Percentiles rank a stretch among this genome's conserved stretches.
These are phyloP conservation scores for Ziziphus jujuba DNA, from an alignment of 306 rosid species.

Conservation along the genomic window DNA sequence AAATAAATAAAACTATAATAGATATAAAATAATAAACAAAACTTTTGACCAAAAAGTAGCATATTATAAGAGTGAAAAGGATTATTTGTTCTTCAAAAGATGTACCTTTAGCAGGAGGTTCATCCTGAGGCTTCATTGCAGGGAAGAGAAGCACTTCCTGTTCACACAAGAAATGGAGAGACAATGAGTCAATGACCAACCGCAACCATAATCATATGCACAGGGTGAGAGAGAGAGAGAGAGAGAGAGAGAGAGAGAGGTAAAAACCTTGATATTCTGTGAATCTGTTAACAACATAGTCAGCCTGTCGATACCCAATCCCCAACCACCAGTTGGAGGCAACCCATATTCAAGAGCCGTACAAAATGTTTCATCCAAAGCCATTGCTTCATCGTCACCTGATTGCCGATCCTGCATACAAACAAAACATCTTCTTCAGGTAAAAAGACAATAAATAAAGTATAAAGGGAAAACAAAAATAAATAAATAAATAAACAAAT, in stretches of 20 bases:
- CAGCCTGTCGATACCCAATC: conserved; percentile 87
- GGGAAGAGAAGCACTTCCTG: conserved; percentile 98
- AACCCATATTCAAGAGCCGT: conserved; percentile 91
- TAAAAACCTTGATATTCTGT: conserved; percentile 76
- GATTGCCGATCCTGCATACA: conserved; percentile 76
- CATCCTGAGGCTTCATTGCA: conserved; percentile 91
- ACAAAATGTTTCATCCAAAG: conserved; percentile 84
- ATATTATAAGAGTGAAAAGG: no score
- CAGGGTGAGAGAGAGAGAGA: not conserved
- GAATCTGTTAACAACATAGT: conserved; percentile 84
- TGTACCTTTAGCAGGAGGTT: conserved; percentile 41
- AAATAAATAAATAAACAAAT: not conserved
- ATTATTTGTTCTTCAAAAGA: not conserved
- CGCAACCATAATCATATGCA: not conserved
- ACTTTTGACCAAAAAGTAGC: not conserved
- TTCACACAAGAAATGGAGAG: conserved; percentile 16
- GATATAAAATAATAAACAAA: no score
- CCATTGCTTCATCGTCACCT: conserved; percentile 98
- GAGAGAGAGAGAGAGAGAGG: not conserved
- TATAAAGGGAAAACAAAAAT: no score
- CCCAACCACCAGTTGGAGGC: conserved; percentile 99
- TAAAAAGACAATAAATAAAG: not conserved
- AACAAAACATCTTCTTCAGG: conserved; percentile 1
- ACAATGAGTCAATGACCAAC: not conserved
- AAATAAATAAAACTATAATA: no score